A percentile compares a stretch with the other conserved stretches of the same genome.
Evolutionary conservation across 2,329 filamentous ascomycete species (phyloP).

Genomic region (Fusarium tanahbumbuense): DNA sequence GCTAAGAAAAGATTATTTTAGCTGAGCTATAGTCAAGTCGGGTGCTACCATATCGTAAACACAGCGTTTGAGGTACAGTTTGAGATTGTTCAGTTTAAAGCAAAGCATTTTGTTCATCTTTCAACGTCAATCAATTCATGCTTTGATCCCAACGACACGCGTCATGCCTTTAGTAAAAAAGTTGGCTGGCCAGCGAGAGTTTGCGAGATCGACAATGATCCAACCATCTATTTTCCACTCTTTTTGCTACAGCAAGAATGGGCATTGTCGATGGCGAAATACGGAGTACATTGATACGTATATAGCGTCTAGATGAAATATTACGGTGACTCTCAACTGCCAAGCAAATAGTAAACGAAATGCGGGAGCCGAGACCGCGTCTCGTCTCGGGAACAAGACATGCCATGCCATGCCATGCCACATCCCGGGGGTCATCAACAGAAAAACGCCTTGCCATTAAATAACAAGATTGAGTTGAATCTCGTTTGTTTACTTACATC

Average conservation of each 20-base stretch:
- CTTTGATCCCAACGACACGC: neutral
- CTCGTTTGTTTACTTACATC: conserved; percentile 16
- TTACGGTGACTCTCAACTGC: neutral
- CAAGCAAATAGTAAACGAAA: conserved; percentile 1
- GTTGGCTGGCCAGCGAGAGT: conserved; percentile 14
- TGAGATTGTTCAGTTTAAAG: conserved; percentile 2
- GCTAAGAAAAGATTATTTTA: conserved; percentile 8
- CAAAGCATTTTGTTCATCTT: neutral
- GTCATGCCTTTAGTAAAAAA: conserved; percentile 6
- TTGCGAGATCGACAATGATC: conserved; percentile 22
- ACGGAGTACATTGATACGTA: neutral
- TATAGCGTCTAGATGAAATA: neutral
- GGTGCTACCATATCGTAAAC: conserved; percentile 6
- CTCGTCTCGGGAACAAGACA: conserved; percentile 2
- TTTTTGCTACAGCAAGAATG: neutral
- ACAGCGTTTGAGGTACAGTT: conserved; percentile 21
- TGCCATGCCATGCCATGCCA: conserved; percentile 9
- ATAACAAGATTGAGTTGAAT: conserved; percentile 31
- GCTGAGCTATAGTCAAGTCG: neutral
- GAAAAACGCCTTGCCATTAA: conserved; percentile 14
- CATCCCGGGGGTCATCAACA: neutral
- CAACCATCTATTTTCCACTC: conserved; percentile 14
- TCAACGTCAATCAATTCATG: neutral
- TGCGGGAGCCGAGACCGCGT: conserved; percentile 13
- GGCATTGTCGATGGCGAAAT: neutral